A percentile compares a stretch with the other conserved stretches of the same genome.
phyloP scores from a whole-genome alignment of 2,329 filamentous ascomycete species.

The Aureobasidium sp. region DNA sequence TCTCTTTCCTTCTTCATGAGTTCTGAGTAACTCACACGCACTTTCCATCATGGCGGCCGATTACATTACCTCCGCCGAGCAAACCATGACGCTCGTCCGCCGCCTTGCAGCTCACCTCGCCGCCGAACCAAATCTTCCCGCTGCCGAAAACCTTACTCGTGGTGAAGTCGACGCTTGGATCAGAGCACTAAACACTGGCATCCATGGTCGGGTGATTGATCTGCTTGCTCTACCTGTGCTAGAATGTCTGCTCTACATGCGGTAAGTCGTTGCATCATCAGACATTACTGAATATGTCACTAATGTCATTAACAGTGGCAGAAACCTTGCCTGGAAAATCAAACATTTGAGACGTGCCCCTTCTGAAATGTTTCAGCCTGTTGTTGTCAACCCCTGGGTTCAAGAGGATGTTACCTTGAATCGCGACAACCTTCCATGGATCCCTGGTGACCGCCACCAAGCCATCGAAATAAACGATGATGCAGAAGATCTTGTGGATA shows the following conservation, averaged over 20 bases:
- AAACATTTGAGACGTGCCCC: neutral
- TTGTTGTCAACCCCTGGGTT: neutral
- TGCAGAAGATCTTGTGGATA: neutral
- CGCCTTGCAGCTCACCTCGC: neutral
- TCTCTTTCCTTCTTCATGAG: neutral
- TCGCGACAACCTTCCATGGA: neutral
- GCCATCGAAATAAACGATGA: neutral
- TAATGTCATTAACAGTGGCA: neutral
- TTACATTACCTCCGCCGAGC: neutral
- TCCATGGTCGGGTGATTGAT: neutral
- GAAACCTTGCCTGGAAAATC: neutral
- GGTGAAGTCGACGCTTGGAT: conserved; percentile 4
- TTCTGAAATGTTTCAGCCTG: neutral
- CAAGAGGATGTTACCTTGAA: neutral
- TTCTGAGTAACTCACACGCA: neutral
- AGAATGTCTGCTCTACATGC: neutral
- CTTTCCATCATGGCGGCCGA: neutral
- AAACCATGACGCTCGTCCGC: neutral
- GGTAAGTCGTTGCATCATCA: neutral
- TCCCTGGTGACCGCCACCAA: neutral
- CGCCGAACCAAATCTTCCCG: neutral
- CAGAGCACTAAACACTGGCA: neutral
- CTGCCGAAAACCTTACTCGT: neutral
- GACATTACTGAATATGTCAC: too few species aligned
- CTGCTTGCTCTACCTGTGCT: neutral